A percentile compares a stretch with the other conserved stretches of the same genome.
phyloP scores from a whole-genome alignment of 2,329 filamentous ascomycete species.

The Talaromyces albobiverticillius region DNA sequence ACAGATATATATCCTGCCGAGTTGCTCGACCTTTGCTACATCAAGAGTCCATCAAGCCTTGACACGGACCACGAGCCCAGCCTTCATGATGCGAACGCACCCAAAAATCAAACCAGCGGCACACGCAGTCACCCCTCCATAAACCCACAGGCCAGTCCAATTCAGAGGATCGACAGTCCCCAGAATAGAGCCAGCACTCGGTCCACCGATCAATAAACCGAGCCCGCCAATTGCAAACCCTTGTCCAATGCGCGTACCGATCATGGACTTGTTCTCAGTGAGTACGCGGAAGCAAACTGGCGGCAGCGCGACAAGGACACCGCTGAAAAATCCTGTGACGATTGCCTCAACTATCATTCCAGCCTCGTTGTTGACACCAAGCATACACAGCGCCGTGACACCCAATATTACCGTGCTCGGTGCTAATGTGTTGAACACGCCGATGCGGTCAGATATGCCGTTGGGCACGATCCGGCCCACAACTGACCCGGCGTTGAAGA shows the following conservation, averaged over 20 bases:
- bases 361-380: conserved; percentile 20
- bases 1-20: too few species aligned
- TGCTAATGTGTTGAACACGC: conserved; percentile 45
- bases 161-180: conserved; percentile 25
- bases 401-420: conserved; percentile 29
- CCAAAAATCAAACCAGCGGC: conserved; percentile 15
- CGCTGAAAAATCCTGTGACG: conserved; percentile 42
- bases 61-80: not conserved
- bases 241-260: conserved; percentile 55
- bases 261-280: conserved; percentile 41
- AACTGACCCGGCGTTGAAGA: conserved; percentile 63
- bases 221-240: conserved; percentile 46
- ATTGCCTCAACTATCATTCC: conserved; percentile 27
- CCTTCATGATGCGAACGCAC: conserved; percentile 9
- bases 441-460: conserved; percentile 49
- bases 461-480: conserved; percentile 58
- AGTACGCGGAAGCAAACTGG: conserved; percentile 24
- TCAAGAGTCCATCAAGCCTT: conserved; percentile 4
- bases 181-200: conserved; percentile 48
- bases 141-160: conserved; percentile 36
- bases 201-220: conserved; percentile 48
- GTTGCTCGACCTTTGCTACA: too few species aligned
- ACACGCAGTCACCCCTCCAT: conserved; percentile 20
- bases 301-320: conserved; percentile 37
- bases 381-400: conserved; percentile 18